Conservation (phyloP, 2,329 filamentous ascomycete species). For the Hypoxylon sp. region DNA sequence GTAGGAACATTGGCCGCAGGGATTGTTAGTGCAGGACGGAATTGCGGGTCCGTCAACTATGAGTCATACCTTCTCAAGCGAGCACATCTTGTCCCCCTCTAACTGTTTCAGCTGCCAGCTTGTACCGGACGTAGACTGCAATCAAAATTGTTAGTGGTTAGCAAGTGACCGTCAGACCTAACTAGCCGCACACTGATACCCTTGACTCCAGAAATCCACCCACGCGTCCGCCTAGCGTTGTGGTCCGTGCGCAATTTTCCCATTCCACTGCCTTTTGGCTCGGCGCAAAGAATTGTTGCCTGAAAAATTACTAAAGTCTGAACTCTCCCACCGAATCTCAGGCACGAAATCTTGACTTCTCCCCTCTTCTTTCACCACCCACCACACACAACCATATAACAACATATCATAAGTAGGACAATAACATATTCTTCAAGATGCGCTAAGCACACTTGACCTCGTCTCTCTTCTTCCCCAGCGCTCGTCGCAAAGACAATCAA, state of each 20-base stretch:
- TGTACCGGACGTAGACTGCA: slow-evolving; percentile 30
- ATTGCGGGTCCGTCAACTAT: slow-evolving; percentile 44
- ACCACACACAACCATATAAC: slow-evolving; percentile 52
- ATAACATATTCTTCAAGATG: slow-evolving; percentile 66
- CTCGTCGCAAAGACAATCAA: slow-evolving; percentile 62
- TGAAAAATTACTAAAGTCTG: slow-evolving; percentile 54
- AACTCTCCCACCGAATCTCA: slow-evolving; percentile 47
- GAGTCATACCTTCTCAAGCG: slow-evolving; percentile 51
- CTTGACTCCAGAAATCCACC: slow-evolving; percentile 33
- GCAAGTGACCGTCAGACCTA: slow-evolving; percentile 43
- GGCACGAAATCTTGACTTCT: slow-evolving; percentile 44
- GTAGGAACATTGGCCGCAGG: slow-evolving; percentile 32
- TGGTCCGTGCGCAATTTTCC: slow-evolving; percentile 17
- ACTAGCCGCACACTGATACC: slow-evolving; percentile 22
- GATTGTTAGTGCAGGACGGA: slow-evolving; percentile 35
- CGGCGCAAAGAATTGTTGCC: slow-evolving; percentile 47
- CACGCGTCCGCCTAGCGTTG: slow-evolving; percentile 34
- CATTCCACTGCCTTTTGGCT: slow-evolving; percentile 22
- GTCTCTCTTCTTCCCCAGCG: slow-evolving; percentile 53
- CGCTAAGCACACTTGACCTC: slow-evolving; percentile 64
- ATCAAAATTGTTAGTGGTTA: slow-evolving; percentile 51
- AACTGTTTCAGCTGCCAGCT: slow-evolving; percentile 47
- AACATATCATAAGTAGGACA: slow-evolving; percentile 53
- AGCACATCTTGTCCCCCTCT: slow-evolving; percentile 43
- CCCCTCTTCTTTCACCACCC: slow-evolving; percentile 55